Evolutionary conservation across 2,329 filamentous ascomycete species (phyloP).

Genomic region (Diaporthe sp.): DNA sequence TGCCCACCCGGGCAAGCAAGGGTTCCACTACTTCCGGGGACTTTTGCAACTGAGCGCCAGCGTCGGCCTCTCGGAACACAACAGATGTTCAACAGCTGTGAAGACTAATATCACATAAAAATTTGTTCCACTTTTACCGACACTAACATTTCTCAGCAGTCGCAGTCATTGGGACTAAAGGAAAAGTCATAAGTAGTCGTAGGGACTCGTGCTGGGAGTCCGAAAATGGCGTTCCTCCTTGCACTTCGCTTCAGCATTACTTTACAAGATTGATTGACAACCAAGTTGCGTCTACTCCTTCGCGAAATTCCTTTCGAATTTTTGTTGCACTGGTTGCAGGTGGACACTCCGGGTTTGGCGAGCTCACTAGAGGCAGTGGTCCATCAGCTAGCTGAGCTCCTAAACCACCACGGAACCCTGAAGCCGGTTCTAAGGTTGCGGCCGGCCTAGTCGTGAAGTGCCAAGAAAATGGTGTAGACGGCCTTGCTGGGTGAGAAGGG

Average conservation of each 20-base stretch:
- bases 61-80: neutral
- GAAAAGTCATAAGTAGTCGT: neutral
- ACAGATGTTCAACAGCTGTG: neutral
- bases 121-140: neutral
- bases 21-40: neutral
- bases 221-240: neutral
- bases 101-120: neutral
- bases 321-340: neutral
- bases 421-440: slow-evolving; percentile 45
- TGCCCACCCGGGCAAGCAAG: too few relatives aligned
- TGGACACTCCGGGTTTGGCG: slow-evolving; percentile 15
- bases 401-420: slow-evolving; percentile 48
- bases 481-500: neutral
- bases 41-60: neutral
- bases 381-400: slow-evolving; percentile 43
- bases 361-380: slow-evolving; percentile 15
- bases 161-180: neutral
- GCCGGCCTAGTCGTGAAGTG: slow-evolving; percentile 39
- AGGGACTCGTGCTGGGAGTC: neutral
- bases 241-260: neutral
- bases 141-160: neutral
- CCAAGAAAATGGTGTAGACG: neutral
- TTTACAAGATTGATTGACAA: neutral
- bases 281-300: neutral
- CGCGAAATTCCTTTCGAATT: neutral